Evolutionary conservation across 2,329 filamentous ascomycete species (phyloP), one percentile per base, ranked within the genome.

Genomic region (Dactylellina haptotyla): DNA sequence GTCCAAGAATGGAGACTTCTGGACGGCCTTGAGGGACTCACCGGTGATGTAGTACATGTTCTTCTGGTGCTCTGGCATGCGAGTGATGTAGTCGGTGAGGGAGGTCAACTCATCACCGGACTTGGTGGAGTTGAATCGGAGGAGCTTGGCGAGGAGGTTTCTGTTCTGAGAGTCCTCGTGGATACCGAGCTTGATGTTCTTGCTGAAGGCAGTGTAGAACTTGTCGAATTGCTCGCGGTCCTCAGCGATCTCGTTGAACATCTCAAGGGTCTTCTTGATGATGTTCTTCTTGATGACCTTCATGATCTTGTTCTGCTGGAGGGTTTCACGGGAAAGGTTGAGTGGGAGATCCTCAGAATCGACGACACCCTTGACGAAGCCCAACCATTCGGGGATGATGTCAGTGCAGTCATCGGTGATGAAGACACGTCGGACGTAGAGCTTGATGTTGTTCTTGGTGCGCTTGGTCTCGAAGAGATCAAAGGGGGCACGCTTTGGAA

Each of bases 261-360:
- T 92, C 88, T 99, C 95, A 78, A 99, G 92, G 77, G 92, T 92
- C 92, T 99, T 99, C 93, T 98, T 99, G 88, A 99, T 93, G 78
- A 99, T 97, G 90, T 99, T 99, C 93, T 99, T 99, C 90, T 96
- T 96, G 89, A 98, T 98, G 84, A 98, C 95, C 91, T 98, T 98
- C 95, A 98, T 98, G 88, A 99, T 99, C 93, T 98, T 98, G 91
- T 98, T 99, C 88, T 98, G 95, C 86, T 99, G 95, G 56, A 99
- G 92, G 70, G 94, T 98, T 90, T 99, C 95, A 90, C 95, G 95
- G 81, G 95, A 98, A 86, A 99, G 85, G 89, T 99, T 99, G 84
- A 99, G 91, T 79, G 95, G 95, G 76, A 99, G 91, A 83, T 99
- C 95, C 88, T 99, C 95, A 80, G 95, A 99, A 86, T 99, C 95